Evolutionary conservation across 306 rosid genomes (phyloP).

Genomic region (Cicer judaicum): DNA sequence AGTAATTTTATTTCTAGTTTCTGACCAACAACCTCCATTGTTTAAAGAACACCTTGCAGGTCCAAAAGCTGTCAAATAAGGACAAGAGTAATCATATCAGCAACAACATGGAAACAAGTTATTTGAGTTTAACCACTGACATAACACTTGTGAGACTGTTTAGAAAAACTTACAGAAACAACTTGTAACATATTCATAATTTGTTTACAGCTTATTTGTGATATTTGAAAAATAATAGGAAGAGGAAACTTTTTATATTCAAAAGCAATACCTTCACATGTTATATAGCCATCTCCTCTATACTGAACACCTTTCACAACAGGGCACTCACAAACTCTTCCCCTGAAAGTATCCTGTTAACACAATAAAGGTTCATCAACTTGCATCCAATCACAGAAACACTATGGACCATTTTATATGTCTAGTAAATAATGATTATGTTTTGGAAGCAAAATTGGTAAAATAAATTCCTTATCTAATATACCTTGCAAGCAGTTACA

Average conservation of each 20-base stretch:
- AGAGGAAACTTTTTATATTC: background rate
- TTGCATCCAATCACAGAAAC: slow-evolving; percentile 31
- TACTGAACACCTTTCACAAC: slow-evolving; percentile 79
- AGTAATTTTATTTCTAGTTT: slow-evolving; percentile 50
- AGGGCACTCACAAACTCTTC: slow-evolving; percentile 97
- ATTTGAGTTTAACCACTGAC: no score
- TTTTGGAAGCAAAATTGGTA: slow-evolving; percentile 41
- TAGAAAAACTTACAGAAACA: no score
- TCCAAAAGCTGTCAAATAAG: slow-evolving; percentile 75
- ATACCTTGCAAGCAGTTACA: slow-evolving; percentile 91
- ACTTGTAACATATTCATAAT: no score
- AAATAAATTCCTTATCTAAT: slow-evolving; percentile 4
- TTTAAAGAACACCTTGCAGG: slow-evolving; percentile 84
- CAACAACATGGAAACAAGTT: slow-evolving; percentile 29
- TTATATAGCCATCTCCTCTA: slow-evolving; percentile 81
- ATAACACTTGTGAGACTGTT: no score
- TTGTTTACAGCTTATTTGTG: no score
- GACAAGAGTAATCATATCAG: slow-evolving; percentile 28
- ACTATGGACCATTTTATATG: background rate
- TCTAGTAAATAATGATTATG: background rate
- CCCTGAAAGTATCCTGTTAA: slow-evolving; percentile 91
- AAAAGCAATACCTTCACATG: slow-evolving; percentile 71
- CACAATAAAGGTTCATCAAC: slow-evolving; percentile 15
- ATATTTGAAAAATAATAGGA: slow-evolving; percentile 14
- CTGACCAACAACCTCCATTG: slow-evolving; percentile 97